Evolutionary conservation across 1,139 yeast genomes (phyloP), one percentile per base, ranked within the genome.

Genomic region (Saccharomycopsis hybrid): DNA sequence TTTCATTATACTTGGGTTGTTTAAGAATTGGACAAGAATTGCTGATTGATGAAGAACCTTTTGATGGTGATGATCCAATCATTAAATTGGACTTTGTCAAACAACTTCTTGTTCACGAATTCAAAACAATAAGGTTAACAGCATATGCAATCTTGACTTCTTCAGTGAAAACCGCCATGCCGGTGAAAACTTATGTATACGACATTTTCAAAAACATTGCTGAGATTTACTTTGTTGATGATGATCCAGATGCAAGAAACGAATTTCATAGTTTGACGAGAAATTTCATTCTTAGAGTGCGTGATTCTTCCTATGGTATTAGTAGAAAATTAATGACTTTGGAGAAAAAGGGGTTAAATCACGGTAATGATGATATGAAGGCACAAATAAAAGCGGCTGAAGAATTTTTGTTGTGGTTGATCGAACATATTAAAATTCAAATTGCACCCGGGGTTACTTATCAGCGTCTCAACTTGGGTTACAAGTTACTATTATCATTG

Each of bases 371-470:
- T 2, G 73, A 70, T 44, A 71, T 67, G 24, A 53, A 60, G 2
- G 61, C 59, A 2, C 65, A 66, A 41, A 32, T 55, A 28, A 27
- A 38, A 1, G 28, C 27, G 27, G 31, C 43, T 4, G 43, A 52
- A 27, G 35, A 32, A 3, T 13, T 33, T 32, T 33, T 46, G 7
- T 27, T 46, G 0, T 67, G 75, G 70, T 58, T 84, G 2, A 47
- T 78, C 2, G 54, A 56, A 0, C 70, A 72, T 53, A 56, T 82
- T 13, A 65, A 65, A 38, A 52, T 60, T 0, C 75, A 74, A 49
- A 59, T 86, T 27, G 67, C 71, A 8, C 90, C 95, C 0, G 86
- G 87, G 1, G 69, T 85, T 0, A 82, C 85, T 2, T 88, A 87
- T 59, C 82, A 83, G 45, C 76, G 82, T 57, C 63, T 76, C 28